phyloP scores from a whole-genome alignment of 768 basidiomycete genomes.

The Mycena filopes region DNA sequence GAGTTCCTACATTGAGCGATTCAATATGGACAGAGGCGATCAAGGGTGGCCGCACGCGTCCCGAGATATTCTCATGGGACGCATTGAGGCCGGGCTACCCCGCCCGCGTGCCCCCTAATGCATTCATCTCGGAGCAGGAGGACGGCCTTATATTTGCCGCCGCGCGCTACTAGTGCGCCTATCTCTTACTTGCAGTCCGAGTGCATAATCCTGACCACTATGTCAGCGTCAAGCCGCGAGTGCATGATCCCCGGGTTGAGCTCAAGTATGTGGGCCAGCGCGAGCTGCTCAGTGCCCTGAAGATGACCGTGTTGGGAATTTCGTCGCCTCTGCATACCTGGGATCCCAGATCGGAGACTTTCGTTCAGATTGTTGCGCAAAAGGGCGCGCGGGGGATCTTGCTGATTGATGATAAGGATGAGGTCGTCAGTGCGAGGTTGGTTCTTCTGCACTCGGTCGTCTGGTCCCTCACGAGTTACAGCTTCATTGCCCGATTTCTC shows the following conservation, averaged over 20 bases:
- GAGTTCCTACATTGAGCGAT: conserved; percentile 17
- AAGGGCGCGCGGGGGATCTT: conserved; percentile 49
- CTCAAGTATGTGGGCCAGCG: conserved; percentile 56
- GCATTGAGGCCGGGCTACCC: conserved; percentile 51
- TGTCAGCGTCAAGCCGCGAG: conserved; percentile 59
- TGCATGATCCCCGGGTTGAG: conserved; percentile 50
- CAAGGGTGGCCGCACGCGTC: conserved; percentile 13
- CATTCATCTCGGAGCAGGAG: conserved; percentile 81
- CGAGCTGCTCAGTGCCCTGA: conserved; percentile 65
- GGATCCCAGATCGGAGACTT: conserved; percentile 65
- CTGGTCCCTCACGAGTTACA: conserved; percentile 36
- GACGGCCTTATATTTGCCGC: conserved; percentile 60
- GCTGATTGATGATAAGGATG: conserved; percentile 67
- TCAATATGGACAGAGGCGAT: conserved; percentile 29
- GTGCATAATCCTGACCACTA: conserved; percentile 16
- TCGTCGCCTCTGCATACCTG: conserved; percentile 76
- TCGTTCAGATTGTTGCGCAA: conserved; percentile 56
- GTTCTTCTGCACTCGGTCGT: conserved; percentile 8
- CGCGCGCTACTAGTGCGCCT: conserved; percentile 65
- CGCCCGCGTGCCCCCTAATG: conserved; percentile 48
- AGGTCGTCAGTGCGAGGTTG: conserved; percentile 67
- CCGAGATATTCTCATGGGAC: conserved; percentile 72
- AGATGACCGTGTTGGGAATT: conserved; percentile 68
- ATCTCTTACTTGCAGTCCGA: neutral
- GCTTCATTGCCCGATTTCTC: conserved; percentile 70